Base-by-base conservation (phyloP, 176 grass and related monocot genomes). In the Juncus effusus region DNA sequence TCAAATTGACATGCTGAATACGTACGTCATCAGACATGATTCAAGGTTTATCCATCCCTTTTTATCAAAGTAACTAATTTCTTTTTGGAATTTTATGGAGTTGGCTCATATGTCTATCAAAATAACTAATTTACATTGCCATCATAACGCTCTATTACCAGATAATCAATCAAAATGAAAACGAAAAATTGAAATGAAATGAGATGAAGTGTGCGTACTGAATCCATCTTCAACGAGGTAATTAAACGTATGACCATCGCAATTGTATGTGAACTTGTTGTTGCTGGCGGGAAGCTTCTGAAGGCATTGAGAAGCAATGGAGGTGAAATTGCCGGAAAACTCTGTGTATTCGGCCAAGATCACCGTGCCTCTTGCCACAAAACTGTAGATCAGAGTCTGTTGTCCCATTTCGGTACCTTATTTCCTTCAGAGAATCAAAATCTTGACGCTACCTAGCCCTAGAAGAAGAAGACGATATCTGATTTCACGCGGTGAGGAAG, bases 211-310 rank as follows among this genome's bases (percentile, higher is more conserved):
- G 4, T 40, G 58, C 69, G 59, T 76, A 88, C 81, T 88, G 63
- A 85, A 93, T 82, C 89, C 85, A 10, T 93, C 79, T 12, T 93
- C 78, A 10, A 93, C 73, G 13, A 85, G 85, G 76, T 93, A 93
- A 77, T 88, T 88, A 75, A 93, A 93, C 13, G 81, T 93, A 63
- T 93, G 85, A 2, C 79, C 79, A 4, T 93, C 89, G 63, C 89
- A 93, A 66, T 63, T 93, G 79, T 93, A 93, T 14, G 60, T 80
- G 40, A 77, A 74, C 1, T 77, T 83, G 56, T 93, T 93, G 51
- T 88, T 85, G 58, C 63, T 63, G 3, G 89, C 6, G 0, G 89
- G 89, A 66, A 93, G 89, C 58, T 88, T 93, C 54, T 93, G 76
- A 3, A 93, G 64, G 59, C 89, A 93, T 38, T 88, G 72, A 5